These are phyloP conservation scores for Gilbertella persicaria DNA, from an alignment of 371 early-diverging fungal genomes.

Conservation along the genomic window DNA sequence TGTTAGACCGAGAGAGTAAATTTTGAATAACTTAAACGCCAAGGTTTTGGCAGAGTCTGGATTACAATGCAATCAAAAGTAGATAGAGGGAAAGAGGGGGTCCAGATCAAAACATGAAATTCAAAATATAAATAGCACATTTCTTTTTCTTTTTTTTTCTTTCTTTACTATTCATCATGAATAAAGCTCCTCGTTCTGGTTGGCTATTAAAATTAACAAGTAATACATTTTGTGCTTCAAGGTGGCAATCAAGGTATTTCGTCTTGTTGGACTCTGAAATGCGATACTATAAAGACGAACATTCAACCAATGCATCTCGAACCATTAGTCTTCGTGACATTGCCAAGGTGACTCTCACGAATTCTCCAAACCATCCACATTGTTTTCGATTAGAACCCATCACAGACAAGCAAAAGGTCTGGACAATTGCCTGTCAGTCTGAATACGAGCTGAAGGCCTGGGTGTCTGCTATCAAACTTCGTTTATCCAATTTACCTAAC, in stretches of 20 bases:
- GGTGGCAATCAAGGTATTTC: conserved; percentile 43
- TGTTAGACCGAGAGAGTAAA: background rate
- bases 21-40: background rate
- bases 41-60: background rate
- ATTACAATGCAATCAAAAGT: background rate
- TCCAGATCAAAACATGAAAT: conserved; percentile 6
- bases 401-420: conserved; percentile 11
- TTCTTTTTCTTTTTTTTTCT: conserved; percentile 5
- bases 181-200: conserved; percentile 16
- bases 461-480: conserved; percentile 19
- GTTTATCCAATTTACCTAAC: conserved; percentile 1
- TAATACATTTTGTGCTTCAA: conserved; percentile 24
- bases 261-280: conserved; percentile 41
- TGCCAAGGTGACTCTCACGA: conserved; percentile 9
- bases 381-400: conserved; percentile 34
- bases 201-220: conserved; percentile 30
- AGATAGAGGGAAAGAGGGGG: background rate
- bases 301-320: conserved; percentile 24
- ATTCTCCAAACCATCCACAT: conserved; percentile 14
- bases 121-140: background rate
- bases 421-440: conserved; percentile 34
- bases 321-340: conserved; percentile 28
- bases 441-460: conserved; percentile 26
- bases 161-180: background rate
- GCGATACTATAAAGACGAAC: conserved; percentile 42